Percentiles rank a stretch among this genome's conserved stretches.
These are phyloP conservation scores for Yamadazyma epiphylla DNA, from an alignment of 1,139 yeast species.

Conservation along the genomic window DNA sequence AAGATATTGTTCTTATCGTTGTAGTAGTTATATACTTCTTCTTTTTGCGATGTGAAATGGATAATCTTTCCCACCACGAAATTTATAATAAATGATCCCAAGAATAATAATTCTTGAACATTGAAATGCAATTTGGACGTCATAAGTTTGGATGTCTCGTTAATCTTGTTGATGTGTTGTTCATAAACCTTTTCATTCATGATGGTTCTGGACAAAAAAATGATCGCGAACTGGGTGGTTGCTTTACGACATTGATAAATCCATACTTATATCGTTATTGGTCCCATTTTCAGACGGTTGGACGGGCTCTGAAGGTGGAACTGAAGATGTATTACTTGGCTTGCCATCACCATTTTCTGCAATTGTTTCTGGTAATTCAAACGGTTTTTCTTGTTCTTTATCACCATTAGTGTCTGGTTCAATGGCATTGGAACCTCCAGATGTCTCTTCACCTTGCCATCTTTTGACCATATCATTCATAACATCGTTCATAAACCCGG, in stretches of 20 bases:
- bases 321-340: too few species aligned
- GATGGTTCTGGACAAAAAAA: too few species aligned
- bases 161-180: conserved; percentile 14
- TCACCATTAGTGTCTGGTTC: too few species aligned
- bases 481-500: conserved; percentile 53
- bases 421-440: too few species aligned
- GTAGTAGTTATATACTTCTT: conserved; percentile 51
- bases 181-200: conserved; percentile 15
- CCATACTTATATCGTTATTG: too few species aligned
- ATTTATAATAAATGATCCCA: conserved; percentile 28
- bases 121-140: conserved; percentile 8
- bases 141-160: conserved; percentile 5
- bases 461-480: conserved; percentile 77
- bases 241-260: too few species aligned
- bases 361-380: neutral
- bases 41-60: conserved; percentile 30
- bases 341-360: conserved; percentile 1
- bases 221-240: too few species aligned
- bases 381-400: too few species aligned
- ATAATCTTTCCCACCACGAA: conserved; percentile 30
- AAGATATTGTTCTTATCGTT: conserved; percentile 62
- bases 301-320: too few species aligned
- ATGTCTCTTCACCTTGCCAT: conserved; percentile 29
- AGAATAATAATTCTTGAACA: conserved; percentile 21
- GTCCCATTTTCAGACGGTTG: too few species aligned